A percentile compares a stretch with the other conserved stretches of the same genome.
Conservation (phyloP, 208 protist species). For the Willaertia magna region DNA sequence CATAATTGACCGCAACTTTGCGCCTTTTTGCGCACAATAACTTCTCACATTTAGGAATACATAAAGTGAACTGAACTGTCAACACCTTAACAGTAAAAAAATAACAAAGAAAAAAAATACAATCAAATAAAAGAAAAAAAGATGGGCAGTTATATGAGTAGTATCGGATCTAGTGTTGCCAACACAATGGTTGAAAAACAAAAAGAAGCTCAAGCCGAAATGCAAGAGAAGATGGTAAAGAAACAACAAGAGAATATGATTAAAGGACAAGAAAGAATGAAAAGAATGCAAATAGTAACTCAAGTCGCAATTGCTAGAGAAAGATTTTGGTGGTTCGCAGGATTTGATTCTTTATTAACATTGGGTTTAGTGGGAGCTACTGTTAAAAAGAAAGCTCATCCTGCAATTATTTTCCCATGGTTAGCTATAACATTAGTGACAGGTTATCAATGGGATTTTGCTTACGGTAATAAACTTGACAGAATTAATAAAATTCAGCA, state of each 20-base stretch:
- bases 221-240: not conserved
- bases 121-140: too few relatives aligned
- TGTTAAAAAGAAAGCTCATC: not conserved
- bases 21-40: too few relatives aligned
- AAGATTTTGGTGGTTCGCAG: not conserved
- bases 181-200: not conserved
- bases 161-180: not conserved
- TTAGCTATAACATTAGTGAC: not conserved
- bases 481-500: not conserved
- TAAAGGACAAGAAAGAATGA: not conserved
- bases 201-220: not conserved
- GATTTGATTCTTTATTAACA: not conserved
- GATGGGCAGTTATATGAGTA: too few relatives aligned
- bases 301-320: not conserved
- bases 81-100: too few relatives aligned
- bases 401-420: not conserved
- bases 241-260: not conserved
- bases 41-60: too few relatives aligned
- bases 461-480: not conserved
- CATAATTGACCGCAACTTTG: too few relatives aligned
- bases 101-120: too few relatives aligned
- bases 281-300: not conserved
- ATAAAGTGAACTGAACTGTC: too few relatives aligned
- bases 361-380: not conserved
- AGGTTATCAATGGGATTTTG: not conserved